Conservation (phyloP, 2,329 filamentous ascomycete species). For the Colletotrichum godetiae region DNA sequence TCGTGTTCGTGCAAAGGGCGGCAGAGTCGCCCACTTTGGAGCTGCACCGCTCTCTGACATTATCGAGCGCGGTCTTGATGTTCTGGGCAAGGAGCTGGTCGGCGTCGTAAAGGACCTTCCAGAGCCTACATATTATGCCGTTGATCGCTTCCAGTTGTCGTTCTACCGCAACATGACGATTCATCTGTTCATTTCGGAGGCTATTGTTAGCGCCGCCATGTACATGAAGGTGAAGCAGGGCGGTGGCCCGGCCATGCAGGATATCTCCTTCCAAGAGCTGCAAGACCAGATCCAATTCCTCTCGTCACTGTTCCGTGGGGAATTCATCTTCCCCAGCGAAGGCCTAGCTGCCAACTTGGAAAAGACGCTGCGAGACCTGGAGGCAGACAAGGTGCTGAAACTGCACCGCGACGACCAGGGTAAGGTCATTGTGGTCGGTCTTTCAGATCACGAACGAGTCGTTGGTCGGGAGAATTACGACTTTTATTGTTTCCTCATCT, state of each 20-base stretch:
- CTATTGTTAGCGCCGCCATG: slow-evolving; percentile 88
- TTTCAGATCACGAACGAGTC: slow-evolving; percentile 80
- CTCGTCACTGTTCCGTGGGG: slow-evolving; percentile 91
- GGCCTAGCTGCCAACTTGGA: slow-evolving; percentile 84
- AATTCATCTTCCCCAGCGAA: slow-evolving; percentile 96
- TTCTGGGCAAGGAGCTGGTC: slow-evolving; percentile 89
- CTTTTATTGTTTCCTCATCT: slow-evolving; percentile 98
- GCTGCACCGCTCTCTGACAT: slow-evolving; percentile 82
- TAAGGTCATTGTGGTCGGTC: slow-evolving; percentile 74
- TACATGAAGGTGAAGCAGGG: slow-evolving; percentile 93
- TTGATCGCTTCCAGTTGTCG: slow-evolving; percentile 95
- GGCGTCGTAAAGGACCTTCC: slow-evolving; percentile 82
- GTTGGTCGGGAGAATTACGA: slow-evolving; percentile 94
- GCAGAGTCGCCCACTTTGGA: slow-evolving; percentile 93
- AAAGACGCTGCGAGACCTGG: slow-evolving; percentile 80
- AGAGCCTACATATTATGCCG: slow-evolving; percentile 93
- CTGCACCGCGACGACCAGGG: slow-evolving; percentile 68
- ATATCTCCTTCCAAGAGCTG: slow-evolving; percentile 80
- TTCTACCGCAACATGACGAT: slow-evolving; percentile 99
- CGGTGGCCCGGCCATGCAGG: slow-evolving; percentile 84
- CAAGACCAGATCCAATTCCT: slow-evolving; percentile 87
- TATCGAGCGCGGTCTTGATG: slow-evolving; percentile 89
- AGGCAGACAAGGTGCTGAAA: slow-evolving; percentile 81
- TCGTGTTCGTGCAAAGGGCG: slow-evolving; percentile 85
- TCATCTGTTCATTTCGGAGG: slow-evolving; percentile 94